Conservation (phyloP, 106 monocot species). For the Acorus calamus region DNA sequence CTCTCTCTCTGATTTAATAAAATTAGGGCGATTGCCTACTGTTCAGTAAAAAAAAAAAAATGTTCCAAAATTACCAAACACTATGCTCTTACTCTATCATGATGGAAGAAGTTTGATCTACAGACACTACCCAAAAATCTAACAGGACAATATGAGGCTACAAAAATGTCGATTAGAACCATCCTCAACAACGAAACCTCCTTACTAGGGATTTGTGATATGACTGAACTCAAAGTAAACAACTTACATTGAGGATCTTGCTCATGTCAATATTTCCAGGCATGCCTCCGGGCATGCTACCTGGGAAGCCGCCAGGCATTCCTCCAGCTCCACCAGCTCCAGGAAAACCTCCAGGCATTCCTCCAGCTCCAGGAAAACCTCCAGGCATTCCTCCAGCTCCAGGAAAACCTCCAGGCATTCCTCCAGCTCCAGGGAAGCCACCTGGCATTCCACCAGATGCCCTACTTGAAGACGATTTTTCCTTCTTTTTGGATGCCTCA, state of each 20-base stretch:
- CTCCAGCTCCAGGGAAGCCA: constrained; percentile 12
- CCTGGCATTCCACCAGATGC: constrained; percentile 22
- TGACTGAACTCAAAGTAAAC: too few relatives aligned
- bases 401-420: constrained; percentile 12
- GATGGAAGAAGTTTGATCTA: too few relatives aligned
- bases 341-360: constrained; percentile 38
- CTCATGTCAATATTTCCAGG: constrained; percentile 90
- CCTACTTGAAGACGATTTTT: constrained; percentile 54
- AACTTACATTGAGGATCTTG: constrained; percentile 85
- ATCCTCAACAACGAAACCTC: too few relatives aligned
- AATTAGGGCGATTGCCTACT: too few relatives aligned
- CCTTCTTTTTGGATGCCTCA: constrained; percentile 82
- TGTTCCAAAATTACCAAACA: too few relatives aligned
- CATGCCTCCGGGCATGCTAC: constrained; percentile 47
- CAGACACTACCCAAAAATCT: too few relatives aligned
- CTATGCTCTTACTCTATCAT: too few relatives aligned
- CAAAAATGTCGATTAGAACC: too few relatives aligned
- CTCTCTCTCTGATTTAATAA: too few relatives aligned
- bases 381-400: constrained; percentile 32
- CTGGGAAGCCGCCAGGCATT: constrained; percentile 44
- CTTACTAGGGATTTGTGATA: too few relatives aligned
- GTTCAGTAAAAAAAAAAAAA: too few relatives aligned
- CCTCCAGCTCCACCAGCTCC: constrained; percentile 32
- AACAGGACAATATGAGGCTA: too few relatives aligned
- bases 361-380: constrained; percentile 35